Conservation (phyloP, 2,329 filamentous ascomycete species). For the Cordyceps cicadae region DNA sequence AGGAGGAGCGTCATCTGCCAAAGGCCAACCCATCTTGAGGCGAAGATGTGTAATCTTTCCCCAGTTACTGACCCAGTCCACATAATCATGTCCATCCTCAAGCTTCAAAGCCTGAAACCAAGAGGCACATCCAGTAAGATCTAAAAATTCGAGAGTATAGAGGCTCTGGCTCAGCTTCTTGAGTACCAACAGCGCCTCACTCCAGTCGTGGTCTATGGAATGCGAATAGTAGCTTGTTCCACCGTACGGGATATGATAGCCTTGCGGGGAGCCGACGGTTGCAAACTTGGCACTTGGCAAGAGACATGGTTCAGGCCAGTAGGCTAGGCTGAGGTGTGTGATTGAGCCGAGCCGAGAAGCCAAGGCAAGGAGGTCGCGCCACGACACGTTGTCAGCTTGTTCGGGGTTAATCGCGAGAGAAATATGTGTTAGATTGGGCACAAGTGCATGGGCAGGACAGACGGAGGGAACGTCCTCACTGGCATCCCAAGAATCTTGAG, state of each 20-base stretch:
- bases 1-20: conserved; percentile 25
- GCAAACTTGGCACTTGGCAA: conserved; percentile 45
- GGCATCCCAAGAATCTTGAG: conserved; percentile 48
- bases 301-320: conserved; percentile 54
- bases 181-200: conserved; percentile 48
- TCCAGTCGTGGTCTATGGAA: conserved; percentile 49
- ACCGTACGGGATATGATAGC: conserved; percentile 40
- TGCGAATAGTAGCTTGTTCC: conserved; percentile 52
- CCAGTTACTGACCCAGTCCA: conserved; percentile 49
- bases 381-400: conserved; percentile 34
- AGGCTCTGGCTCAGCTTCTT: conserved; percentile 44
- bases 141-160: conserved; percentile 52
- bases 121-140: conserved; percentile 49
- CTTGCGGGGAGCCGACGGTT: conserved; percentile 37
- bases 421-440: conserved; percentile 53
- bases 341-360: conserved; percentile 43
- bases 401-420: conserved; percentile 44
- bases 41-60: conserved; percentile 41
- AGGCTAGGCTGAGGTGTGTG: conserved; percentile 53
- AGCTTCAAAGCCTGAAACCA: conserved; percentile 45
- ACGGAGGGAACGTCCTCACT: conserved; percentile 20
- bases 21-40: conserved; percentile 36
- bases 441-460: conserved; percentile 29
- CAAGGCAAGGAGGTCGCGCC: conserved; percentile 50
- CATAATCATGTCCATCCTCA: conserved; percentile 34